Conservation (phyloP, 1,284 basidiomycete species). For the Singerocomus inundabilis region DNA sequence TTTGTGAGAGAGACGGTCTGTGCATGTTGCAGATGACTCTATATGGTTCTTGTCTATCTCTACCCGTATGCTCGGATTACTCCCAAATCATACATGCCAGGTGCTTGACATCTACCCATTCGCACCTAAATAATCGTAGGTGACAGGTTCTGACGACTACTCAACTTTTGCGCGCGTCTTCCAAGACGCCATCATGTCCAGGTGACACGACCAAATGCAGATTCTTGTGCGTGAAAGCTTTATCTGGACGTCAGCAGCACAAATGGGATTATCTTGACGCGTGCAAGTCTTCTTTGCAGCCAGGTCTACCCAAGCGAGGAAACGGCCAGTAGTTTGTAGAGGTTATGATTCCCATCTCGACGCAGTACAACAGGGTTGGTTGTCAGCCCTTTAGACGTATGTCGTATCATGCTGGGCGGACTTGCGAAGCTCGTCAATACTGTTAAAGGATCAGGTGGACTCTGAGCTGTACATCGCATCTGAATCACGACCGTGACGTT, state of each 20-base stretch:
- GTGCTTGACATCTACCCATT: background rate
- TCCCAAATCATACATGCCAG: no score
- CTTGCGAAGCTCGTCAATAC: background rate
- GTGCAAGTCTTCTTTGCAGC: conserved; percentile 5
- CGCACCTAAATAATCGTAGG: background rate
- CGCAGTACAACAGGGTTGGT: background rate
- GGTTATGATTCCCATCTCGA: conserved; percentile 10
- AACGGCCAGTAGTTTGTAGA: background rate
- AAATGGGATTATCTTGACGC: background rate
- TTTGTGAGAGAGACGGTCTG: no score
- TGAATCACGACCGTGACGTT: background rate
- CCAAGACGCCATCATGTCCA: background rate
- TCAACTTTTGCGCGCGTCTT: background rate
- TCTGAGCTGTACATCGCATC: background rate
- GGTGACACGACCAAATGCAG: background rate
- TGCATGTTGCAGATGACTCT: no score
- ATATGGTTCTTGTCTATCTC: no score
- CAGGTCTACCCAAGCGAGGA: conserved; percentile 9
- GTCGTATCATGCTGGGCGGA: background rate
- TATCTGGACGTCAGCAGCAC: background rate
- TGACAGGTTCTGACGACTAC: conserved; percentile 5
- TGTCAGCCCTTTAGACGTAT: conserved; percentile 1
- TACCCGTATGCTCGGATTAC: no score
- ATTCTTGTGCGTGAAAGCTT: background rate
- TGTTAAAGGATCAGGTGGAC: conserved; percentile 1